Evolutionary conservation across 176 grass and related monocot genomes (phyloP).

Genomic region (Ananas comosus): DNA sequence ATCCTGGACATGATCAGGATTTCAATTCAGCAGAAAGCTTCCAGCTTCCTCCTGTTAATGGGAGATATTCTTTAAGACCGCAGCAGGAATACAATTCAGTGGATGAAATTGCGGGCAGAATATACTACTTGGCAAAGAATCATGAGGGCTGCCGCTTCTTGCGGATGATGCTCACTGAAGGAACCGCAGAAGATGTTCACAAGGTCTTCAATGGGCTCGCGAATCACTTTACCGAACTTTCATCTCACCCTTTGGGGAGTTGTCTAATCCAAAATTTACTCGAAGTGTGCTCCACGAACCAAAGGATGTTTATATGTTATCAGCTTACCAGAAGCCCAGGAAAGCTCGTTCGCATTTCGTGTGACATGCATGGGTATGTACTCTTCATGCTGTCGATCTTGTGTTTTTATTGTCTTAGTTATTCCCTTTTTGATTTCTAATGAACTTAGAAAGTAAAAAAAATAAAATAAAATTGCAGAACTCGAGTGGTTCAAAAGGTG

Average conservation of each 20-base stretch:
- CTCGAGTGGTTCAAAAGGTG: conserved; percentile 74
- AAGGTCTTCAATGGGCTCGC: conserved; percentile 52
- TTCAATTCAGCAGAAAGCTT: conserved; percentile 6
- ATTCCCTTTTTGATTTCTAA: neutral
- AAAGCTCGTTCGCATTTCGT: conserved; percentile 50
- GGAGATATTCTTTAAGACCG: conserved; percentile 1
- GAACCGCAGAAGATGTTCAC: conserved; percentile 38
- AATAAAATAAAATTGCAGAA: conserved; percentile 34
- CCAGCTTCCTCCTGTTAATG: conserved; percentile 18
- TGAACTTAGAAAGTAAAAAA: neutral
- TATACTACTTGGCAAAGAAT: conserved; percentile 60
- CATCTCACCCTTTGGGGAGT: conserved; percentile 59
- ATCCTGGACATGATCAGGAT: conserved; percentile 18
- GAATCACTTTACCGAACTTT: conserved; percentile 63
- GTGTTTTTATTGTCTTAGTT: neutral
- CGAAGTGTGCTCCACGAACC: conserved; percentile 46
- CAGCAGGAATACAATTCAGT: conserved; percentile 25
- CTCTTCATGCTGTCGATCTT: neutral
- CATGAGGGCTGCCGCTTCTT: conserved; percentile 54
- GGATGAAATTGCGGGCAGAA: conserved; percentile 36
- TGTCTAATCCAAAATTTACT: conserved; percentile 70
- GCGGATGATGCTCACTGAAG: conserved; percentile 50
- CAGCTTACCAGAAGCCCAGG: conserved; percentile 49
- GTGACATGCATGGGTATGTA: conserved; percentile 79
- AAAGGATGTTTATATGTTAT: conserved; percentile 42